Base-by-base conservation (phyloP, 345 rosid species). In the Citrus medica region DNA sequence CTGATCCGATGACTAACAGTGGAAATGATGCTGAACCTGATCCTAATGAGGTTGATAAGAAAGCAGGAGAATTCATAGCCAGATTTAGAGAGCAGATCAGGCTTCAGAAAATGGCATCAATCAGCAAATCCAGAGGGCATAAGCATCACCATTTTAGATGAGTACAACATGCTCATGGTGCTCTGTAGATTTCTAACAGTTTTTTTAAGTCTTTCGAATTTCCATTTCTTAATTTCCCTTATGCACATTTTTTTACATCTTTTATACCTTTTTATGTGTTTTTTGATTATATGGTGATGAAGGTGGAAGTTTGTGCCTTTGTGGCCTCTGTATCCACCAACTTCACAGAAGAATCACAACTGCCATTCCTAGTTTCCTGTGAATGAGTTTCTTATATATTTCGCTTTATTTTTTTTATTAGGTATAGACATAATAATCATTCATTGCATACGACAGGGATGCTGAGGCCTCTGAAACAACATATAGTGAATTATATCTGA, bases 61-160 rank as follows among this genome's bases (percentile, higher is more conserved):
- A 93, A 80, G 99, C 99, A 3, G 92, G 87, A 22, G 99, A 95
- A 83, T 93, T 95, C 79, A 95, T 95, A 75, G 99, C 99, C 66
- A 92, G 88, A 83, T 95, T 93, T 82, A 84, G 88, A 61, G 92
- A 92, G 86, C 99, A 96, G 85, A 92, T 96, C 40, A 82, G 91
- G 85, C 92, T 88, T 79, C 99, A 94, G 80, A 96, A 90, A 85
- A 84, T 84, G 25, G 79, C 86, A 28, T 91, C 96, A 22, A 67
- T 84, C 22, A 88, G 86, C 69, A 85, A 89, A 85, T 87, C 92
- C 85, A 86, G 91, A 27, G 81, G 82, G 58, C 58, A 17, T 71
- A 87, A 88, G 30, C n/a, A 71, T 78, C 84, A 80, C 38, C 63
- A 85, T 74, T 82, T 84, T 69, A 79, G 85, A 77, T 89, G 84